These are phyloP conservation scores for Lasiodiplodia sp. DNA, from an alignment of 2,329 filamentous ascomycete genomes.

Conservation along the genomic window DNA sequence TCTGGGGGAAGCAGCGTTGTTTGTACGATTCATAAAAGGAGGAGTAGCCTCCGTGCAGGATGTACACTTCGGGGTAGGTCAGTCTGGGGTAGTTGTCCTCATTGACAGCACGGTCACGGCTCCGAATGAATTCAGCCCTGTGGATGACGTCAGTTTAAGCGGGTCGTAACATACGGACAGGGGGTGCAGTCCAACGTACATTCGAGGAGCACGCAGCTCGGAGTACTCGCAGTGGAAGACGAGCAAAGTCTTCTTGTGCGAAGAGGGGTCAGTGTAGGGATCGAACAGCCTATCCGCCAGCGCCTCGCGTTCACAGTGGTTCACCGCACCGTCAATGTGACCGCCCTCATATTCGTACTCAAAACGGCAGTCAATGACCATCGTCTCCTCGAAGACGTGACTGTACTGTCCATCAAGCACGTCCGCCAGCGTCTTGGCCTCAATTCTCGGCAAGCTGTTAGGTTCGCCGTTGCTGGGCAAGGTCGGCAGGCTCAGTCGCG, in stretches of 20 bases:
- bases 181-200: conserved; percentile 57
- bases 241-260: conserved; percentile 74
- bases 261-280: conserved; percentile 57
- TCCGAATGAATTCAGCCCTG: conserved; percentile 85
- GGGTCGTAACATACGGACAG: conserved; percentile 14
- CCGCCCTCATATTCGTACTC: conserved; percentile 98
- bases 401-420: conserved; percentile 86
- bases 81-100: conserved; percentile 84
- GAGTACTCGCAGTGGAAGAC: conserved; percentile 99
- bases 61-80: conserved; percentile 97
- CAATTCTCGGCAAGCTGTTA: conserved; percentile 88
- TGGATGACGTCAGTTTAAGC: conserved; percentile 33
- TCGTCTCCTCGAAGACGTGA: conserved; percentile 76
- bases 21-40: conserved; percentile 85
- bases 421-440: conserved; percentile 80
- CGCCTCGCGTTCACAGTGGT: conserved; percentile 95
- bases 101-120: conserved; percentile 86
- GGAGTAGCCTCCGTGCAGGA: conserved; percentile 95
- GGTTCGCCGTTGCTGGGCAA: conserved; percentile 80
- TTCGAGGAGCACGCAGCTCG: conserved; percentile 91
- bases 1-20: conserved; percentile 85
- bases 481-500: conserved; percentile 79
- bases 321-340: conserved; percentile 91
- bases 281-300: conserved; percentile 80
- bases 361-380: conserved; percentile 95